Conservation (phyloP, 2,329 filamentous ascomycete genomes). For the Chalaropsis thielavioides region DNA sequence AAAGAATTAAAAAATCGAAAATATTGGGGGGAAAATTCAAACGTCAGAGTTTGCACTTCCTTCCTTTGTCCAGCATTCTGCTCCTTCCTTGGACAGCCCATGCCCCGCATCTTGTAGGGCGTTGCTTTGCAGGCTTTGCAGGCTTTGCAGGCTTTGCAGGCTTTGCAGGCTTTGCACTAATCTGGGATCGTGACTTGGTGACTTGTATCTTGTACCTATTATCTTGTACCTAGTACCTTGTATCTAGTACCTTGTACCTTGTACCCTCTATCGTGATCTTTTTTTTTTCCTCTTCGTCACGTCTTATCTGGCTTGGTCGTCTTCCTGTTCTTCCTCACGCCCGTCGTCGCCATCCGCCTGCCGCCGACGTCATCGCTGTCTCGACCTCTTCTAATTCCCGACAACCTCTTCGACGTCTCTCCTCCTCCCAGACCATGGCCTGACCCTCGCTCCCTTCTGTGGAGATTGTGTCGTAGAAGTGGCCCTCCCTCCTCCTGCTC, state of each 20-base stretch:
- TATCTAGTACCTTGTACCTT: background rate
- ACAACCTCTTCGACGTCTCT: too few relatives aligned
- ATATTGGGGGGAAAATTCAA: background rate
- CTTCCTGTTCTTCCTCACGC: background rate
- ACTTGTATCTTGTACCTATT: background rate
- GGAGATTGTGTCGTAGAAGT: background rate
- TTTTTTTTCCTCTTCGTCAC: background rate
- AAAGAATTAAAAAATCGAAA: background rate
- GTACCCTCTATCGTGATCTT: too few relatives aligned
- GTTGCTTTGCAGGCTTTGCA: background rate
- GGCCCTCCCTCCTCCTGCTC: too few relatives aligned
- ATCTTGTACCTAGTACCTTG: background rate
- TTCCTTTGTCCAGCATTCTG: background rate
- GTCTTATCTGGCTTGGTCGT: background rate
- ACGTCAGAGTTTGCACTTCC: background rate
- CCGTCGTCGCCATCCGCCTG: background rate
- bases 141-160: background rate
- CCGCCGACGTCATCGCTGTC: too few relatives aligned
- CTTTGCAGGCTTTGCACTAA: background rate
- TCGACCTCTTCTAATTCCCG: too few relatives aligned
- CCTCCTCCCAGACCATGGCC: background rate
- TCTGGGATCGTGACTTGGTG: background rate
- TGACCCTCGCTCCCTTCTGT: background rate
- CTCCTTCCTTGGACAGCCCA: background rate
- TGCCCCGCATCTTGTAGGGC: background rate